Evolutionary conservation across 2,329 filamentous ascomycete genomes (phyloP), one percentile per base, ranked within the genome.

Genomic region (Lecanosticta acicola): DNA sequence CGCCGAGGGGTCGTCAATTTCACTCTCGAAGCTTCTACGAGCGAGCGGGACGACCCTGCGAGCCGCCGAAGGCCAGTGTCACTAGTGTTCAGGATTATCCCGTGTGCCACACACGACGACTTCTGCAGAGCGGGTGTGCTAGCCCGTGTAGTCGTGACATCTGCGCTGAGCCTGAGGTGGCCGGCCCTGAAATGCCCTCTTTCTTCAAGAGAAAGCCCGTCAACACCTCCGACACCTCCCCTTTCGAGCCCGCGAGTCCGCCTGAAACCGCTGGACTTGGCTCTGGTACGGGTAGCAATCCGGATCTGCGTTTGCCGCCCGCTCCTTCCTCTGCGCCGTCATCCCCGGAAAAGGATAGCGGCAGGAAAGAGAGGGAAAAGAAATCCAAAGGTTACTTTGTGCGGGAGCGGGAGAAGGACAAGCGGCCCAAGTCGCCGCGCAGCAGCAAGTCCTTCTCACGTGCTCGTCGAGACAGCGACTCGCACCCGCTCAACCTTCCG

Each of bases 401-500:
- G 26, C 55, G 54, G 38, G 58, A 62, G 40, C 55, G 54, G 26
- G 53, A 57, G 32, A 56, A 53, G 41, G 53, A 58, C 19, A 52
- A 51, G 45, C 51, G 47, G 32, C 49, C 49, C 33, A 58, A 53
- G 45, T 50, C 54, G 24, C 53, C 56, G 35, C 54, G 56, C 14
- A 42, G 41, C 43, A 51, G 46, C 43, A 57, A 53, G 38, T 53
- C 50, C 26, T 55, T 58, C 57, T 50, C 50, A 32, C 57, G 57
- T 52, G 58, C 55, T 57, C 65, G 66, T 66, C 51, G 59, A 43
- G 61, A 59, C 51, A 65, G 66, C 61, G 82, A 87, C 64, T 75
- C 75, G 54, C 79, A 91, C 65, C 84, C 81, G 2, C 90, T 96
- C 67, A 91, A 91, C 32, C 78, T 96, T 42, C 88, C 85, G 2